Base-by-base conservation (phyloP, 164 flowering plant genomes). In the Euptelea pleiosperma region DNA sequence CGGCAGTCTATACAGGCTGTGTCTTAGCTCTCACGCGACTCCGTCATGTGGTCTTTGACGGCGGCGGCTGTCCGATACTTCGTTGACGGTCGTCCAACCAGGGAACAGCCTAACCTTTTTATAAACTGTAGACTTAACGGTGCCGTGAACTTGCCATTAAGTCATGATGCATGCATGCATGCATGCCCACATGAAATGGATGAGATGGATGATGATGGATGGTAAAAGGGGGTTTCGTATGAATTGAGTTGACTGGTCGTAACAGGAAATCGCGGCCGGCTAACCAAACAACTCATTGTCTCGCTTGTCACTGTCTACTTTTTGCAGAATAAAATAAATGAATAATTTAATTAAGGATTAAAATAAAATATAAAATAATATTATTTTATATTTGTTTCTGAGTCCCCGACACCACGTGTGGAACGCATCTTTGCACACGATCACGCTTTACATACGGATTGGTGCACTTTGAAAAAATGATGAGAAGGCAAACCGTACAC, bases 31-130 rank as follows among this genome's bases (percentile, higher is more conserved):
- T 26, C 30, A 22, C 42, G 37, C 41, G 49, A 26, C 24, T 60
- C 25, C 40, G 24, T 60, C 45, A 18, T 37, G 15, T 10, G 28
- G 39, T 35, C 39, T 26, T 40, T 39, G 18, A 49, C 31, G 42
- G 57, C 41, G 64, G 64, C 64, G 29, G 56, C 35, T 8, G 37
- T 29, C 18, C 47, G 39, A 57, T 40, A 26, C 18, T 29, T 29
- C 26, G 28, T 42, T 52, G 41, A 52, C 66, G 58, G 66, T 62
- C 59, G 58, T 41, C 66, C 45, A 34, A 2, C 2, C 4, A 15
- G 66, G 66, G 66, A 45, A 45, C 66, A 61, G 49, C 46, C 22
- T 2, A 31, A 15, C 40, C 3, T 55, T 1, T 45, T 49, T 12
- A 26, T 9, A 2, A n/a, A 25, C 1, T 5, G 22, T 26, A 2